Evolutionary conservation across 139 green algal genomes (phyloP).

Genomic region (Micractinium conductrix): DNA sequence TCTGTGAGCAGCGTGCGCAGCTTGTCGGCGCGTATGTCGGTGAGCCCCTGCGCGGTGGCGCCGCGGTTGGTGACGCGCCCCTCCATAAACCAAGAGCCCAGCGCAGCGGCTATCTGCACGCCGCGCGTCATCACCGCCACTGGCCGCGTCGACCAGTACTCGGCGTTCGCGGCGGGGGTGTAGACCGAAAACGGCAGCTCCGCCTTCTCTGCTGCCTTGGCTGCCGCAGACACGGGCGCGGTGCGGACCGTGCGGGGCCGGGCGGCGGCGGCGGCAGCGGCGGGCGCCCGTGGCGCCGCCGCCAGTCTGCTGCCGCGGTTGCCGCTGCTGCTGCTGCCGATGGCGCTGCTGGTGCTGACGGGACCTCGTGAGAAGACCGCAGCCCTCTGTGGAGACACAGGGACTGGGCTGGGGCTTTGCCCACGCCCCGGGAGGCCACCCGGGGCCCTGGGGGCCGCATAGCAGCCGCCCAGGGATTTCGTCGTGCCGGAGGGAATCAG

Average conservation of each 20-base stretch:
- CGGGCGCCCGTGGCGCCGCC: neutral
- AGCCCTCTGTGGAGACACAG: too few relatives aligned
- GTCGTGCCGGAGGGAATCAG: too few relatives aligned
- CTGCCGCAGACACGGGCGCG: too few relatives aligned
- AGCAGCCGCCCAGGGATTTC: too few relatives aligned
- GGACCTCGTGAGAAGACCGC: too few relatives aligned
- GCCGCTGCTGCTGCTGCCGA: conserved; percentile 10
- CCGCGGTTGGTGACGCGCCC: conserved; percentile 19
- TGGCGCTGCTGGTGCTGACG: neutral
- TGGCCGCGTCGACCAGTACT: conserved; percentile 62
- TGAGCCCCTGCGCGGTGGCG: neutral
- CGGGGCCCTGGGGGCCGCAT: too few relatives aligned
- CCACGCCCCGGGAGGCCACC: too few relatives aligned
- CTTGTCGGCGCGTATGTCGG: conserved; percentile 35
- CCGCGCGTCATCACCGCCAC: conserved; percentile 64
- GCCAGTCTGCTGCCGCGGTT: neutral
- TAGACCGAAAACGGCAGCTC: conserved; percentile 52
- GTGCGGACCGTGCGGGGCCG: too few relatives aligned
- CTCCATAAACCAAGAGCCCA: conserved; percentile 34
- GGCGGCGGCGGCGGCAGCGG: too few relatives aligned
- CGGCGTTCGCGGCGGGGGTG: conserved; percentile 38
- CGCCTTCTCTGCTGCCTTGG: too few relatives aligned
- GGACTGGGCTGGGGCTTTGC: too few relatives aligned
- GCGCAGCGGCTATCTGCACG: conserved; percentile 50
- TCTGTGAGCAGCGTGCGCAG: conserved; percentile 68